These are phyloP conservation scores for Funneliformis geosporum DNA, from an alignment of 192 early-diverging fungal genomes.

Conservation along the genomic window DNA sequence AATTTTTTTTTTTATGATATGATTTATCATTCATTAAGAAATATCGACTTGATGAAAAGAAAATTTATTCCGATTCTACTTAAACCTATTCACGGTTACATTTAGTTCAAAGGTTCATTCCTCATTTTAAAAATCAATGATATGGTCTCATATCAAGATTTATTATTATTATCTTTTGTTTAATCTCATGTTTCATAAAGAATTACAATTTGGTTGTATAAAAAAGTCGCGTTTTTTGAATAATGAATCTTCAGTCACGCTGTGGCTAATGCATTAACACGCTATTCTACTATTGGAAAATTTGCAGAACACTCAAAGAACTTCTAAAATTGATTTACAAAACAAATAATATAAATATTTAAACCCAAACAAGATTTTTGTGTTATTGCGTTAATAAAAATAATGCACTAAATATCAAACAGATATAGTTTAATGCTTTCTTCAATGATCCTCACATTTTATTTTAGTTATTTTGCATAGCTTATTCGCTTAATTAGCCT, in stretches of 20 bases:
- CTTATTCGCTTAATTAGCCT: neutral
- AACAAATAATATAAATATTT: neutral
- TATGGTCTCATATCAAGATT: too few relatives aligned
- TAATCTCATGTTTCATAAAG: neutral
- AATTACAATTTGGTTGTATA: too few relatives aligned
- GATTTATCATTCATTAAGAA: too few relatives aligned
- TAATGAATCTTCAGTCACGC: neutral
- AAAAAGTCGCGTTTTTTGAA: neutral
- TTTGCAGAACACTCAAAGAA: neutral
- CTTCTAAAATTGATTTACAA: neutral
- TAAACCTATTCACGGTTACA: too few relatives aligned
- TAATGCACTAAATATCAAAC: too few relatives aligned
- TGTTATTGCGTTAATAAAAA: too few relatives aligned
- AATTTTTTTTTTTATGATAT: too few relatives aligned
- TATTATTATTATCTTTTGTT: neutral
- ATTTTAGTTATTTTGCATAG: neutral
- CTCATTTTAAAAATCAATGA: too few relatives aligned
- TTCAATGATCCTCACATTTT: neutral
- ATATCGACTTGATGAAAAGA: too few relatives aligned
- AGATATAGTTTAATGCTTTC: neutral
- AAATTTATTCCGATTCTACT: too few relatives aligned
- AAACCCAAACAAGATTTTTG: neutral
- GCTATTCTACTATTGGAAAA: neutral
- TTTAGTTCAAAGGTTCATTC: too few relatives aligned
- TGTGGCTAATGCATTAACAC: neutral